Base-by-base conservation (phyloP, 208 protist genomes). In the Crithidia mellificae region DNA sequence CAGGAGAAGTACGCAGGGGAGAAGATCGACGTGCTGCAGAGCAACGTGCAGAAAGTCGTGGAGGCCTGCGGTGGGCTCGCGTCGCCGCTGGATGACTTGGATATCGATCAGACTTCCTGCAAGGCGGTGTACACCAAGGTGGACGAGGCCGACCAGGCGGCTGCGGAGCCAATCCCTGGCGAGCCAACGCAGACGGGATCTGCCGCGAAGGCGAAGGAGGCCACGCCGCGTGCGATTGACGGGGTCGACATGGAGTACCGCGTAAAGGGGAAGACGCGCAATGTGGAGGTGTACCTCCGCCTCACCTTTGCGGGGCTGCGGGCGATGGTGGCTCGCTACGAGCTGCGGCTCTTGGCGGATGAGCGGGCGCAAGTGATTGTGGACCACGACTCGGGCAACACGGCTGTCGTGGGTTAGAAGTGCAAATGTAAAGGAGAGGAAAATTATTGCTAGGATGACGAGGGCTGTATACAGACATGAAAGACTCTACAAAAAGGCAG, bases 211-310 rank as follows among this genome's bases (percentile, higher is more conserved):
- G 15, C 30, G 39, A 57, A 51, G 14, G 43, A 69, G 36, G 43
- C 43, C 17, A 72, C 50, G 15, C 20, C 56, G n/a, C 19, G 32
- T 17, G 62, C 63, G 49, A 71, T 70, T 1, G 44, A 78, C 15
- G 83, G 84, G 6, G 80, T 94, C 11, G 80, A 92, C 30, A 84
- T 94, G 79, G 49, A 46, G 32, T 94, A 85, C 63, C 52, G 73
- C 22, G 75, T 96, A 27, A 61, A 68, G 38, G 85, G 91, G 6
- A 58, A 63, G 17, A 57, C 36, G 6, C 74, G 88, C 7, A 74
- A 91, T 53, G 39, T 90, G 32, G 73, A 91, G 46, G 88, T 89
- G 65, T 63, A 69, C 14, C 24, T 96, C n/a, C 63, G 78, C 20
- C 50, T 96, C n/a, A 74, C 63, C 22, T 87, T 96, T 61, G 61